Evolutionary conservation across 2,329 filamentous ascomycete genomes (phyloP).

Genomic region (Ascochyta rabiei): DNA sequence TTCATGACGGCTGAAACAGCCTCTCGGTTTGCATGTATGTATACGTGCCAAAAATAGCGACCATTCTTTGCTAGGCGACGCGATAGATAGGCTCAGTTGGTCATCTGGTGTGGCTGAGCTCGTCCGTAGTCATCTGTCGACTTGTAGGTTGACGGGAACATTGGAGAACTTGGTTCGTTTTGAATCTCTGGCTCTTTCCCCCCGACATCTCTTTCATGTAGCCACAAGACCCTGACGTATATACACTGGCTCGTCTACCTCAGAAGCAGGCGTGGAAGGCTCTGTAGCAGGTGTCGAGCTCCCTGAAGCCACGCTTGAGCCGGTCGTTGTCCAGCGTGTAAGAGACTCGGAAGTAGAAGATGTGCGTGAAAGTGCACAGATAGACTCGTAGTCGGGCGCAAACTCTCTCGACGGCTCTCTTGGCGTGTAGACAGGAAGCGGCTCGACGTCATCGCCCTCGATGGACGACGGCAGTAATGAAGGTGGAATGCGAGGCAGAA

Average conservation of each 20-base stretch:
- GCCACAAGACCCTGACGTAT: background rate
- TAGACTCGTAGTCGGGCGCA: constrained; percentile 40
- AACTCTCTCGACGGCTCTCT: constrained; percentile 37
- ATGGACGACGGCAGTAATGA: constrained; percentile 5
- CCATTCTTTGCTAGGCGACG: too few relatives aligned
- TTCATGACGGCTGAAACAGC: too few relatives aligned
- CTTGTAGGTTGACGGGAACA: too few relatives aligned
- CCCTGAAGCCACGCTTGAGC: constrained; percentile 20
- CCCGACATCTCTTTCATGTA: background rate
- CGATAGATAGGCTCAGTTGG: too few relatives aligned
- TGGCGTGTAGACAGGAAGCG: constrained; percentile 39
- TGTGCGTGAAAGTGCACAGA: constrained; percentile 29
- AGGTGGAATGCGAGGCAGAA: constrained; percentile 34
- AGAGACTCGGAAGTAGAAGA: constrained; percentile 23
- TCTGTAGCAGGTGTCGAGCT: constrained; percentile 11
- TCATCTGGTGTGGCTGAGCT: too few relatives aligned
- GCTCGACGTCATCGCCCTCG: constrained; percentile 35
- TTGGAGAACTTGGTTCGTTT: too few relatives aligned
- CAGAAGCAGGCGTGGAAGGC: constrained; percentile 20
- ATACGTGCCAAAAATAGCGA: too few relatives aligned
- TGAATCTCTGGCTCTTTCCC: too few relatives aligned
- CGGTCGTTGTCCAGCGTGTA: constrained; percentile 10
- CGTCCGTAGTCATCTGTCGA: too few relatives aligned
- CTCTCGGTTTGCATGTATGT: too few relatives aligned
- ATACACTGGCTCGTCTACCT: constrained; percentile 13